Evolutionary conservation across 75 land plant genomes (phyloP).

Genomic region (Sequoiadendron giganteum): DNA sequence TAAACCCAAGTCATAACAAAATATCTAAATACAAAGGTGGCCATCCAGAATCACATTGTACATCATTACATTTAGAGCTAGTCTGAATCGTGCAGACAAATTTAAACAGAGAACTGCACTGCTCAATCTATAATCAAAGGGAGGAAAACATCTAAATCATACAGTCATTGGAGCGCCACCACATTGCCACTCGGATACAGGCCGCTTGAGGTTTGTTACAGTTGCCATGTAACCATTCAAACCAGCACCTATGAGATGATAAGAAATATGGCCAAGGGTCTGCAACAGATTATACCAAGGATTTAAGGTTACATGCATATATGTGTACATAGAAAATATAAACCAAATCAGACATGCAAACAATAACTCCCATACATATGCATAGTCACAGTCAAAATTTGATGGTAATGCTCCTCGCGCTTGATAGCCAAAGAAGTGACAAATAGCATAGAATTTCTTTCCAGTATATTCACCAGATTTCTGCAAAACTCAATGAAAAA

Average conservation of each 20-base stretch:
- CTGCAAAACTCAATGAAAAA: slow-evolving; percentile 34
- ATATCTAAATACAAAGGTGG: background rate
- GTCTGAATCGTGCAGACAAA: background rate
- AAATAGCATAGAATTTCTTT: slow-evolving; percentile 98
- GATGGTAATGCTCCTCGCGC: slow-evolving; percentile 98
- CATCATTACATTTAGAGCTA: background rate
- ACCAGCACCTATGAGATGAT: slow-evolving; percentile 86
- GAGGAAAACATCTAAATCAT: background rate
- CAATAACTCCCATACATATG: slow-evolving; percentile 61
- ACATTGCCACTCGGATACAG: slow-evolving; percentile 56
- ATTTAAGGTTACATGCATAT: background rate
- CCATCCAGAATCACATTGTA: background rate
- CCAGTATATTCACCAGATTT: slow-evolving; percentile 96
- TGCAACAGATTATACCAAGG: slow-evolving; percentile 20
- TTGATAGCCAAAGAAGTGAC: slow-evolving; percentile 99
- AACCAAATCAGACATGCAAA: background rate
- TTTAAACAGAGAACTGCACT: background rate
- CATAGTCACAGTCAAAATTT: slow-evolving; percentile 98
- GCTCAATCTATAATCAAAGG: background rate
- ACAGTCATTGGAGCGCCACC: slow-evolving; percentile 65
- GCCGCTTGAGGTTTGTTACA: slow-evolving; percentile 53
- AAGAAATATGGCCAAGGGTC: slow-evolving; percentile 93
- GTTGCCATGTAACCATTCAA: slow-evolving; percentile 70
- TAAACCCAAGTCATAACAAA: background rate
- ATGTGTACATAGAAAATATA: background rate